These are phyloP conservation scores for Candida glucosophila DNA, from an alignment of 1,139 yeast genomes.

Conservation along the genomic window DNA sequence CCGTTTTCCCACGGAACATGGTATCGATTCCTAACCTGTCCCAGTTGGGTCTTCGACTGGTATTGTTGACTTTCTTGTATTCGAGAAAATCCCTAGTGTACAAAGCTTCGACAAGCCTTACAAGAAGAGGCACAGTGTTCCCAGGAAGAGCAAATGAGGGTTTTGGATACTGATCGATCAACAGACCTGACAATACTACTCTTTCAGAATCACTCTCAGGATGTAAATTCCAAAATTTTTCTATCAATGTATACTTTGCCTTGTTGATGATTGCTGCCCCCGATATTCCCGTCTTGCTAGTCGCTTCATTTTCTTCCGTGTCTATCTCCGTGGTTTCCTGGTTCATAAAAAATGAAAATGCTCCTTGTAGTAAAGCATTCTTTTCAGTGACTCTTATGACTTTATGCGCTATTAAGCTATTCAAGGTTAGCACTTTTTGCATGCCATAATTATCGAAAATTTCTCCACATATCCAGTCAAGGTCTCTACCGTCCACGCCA, in stretches of 20 bases:
- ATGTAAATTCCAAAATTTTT: conserved; percentile 40
- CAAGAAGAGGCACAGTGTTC: conserved; percentile 40
- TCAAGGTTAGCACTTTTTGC: conserved; percentile 25
- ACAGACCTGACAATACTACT: conserved; percentile 2
- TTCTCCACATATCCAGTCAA: conserved; percentile 38
- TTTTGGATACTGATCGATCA: conserved; percentile 23
- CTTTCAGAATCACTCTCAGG: conserved; percentile 34
- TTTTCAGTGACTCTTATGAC: conserved; percentile 18
- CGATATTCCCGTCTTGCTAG: conserved; percentile 17
- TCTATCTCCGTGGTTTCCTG: conserved; percentile 2
- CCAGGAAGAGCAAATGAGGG: conserved; percentile 49
- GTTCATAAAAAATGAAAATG: conserved; percentile 14
- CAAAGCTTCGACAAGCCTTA: conserved; percentile 43
- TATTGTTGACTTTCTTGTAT: conserved; percentile 34
- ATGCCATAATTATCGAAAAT: conserved; percentile 55
- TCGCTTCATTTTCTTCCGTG: conserved; percentile 20
- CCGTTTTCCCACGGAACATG: conserved; percentile 30
- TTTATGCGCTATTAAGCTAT: conserved; percentile 16
- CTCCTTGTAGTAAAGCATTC: conserved; percentile 23
- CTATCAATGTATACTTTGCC: conserved; percentile 30
- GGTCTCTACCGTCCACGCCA: conserved; percentile 58
- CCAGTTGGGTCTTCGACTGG: conserved; percentile 37
- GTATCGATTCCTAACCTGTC: conserved; percentile 28
- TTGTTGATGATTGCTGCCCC: conserved; percentile 24
- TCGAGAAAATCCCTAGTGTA: conserved; percentile 38